Evolutionary conservation across 2,329 filamentous ascomycete genomes (phyloP).

Genomic region (Colletotrichum graminicola): DNA sequence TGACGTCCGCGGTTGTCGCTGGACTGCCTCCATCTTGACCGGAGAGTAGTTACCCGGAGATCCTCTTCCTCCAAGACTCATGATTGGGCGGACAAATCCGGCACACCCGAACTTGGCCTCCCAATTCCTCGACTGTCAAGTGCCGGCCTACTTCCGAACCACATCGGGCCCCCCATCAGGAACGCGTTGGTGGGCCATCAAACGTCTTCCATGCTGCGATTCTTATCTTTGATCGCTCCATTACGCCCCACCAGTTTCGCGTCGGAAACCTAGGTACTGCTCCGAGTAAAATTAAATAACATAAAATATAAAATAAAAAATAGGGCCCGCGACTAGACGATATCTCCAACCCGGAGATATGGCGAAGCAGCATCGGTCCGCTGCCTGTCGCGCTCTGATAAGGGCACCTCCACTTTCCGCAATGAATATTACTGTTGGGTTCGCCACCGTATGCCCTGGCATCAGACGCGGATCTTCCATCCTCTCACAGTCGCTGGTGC

Average conservation of each 20-base stretch:
- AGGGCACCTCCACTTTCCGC: slow-evolving; percentile 41
- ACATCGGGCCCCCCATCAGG: slow-evolving; percentile 28
- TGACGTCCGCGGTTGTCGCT: slow-evolving; percentile 20
- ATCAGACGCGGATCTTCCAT: slow-evolving; percentile 10
- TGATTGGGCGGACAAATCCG: slow-evolving; percentile 25
- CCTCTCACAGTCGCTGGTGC: slow-evolving; percentile 25
- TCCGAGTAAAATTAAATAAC: slow-evolving; percentile 7
- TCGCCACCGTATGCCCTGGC: slow-evolving; percentile 29
- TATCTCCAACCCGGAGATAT: slow-evolving; percentile 29
- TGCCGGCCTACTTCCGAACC: slow-evolving; percentile 39
- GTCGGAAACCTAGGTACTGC: slow-evolving; percentile 32
- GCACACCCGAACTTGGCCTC: slow-evolving; percentile 34
- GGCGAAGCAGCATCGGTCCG: slow-evolving; percentile 18
- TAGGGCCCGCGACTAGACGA: background rate
- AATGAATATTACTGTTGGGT: slow-evolving; percentile 33
- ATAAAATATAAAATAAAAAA: slow-evolving; percentile 12
- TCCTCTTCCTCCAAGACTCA: background rate
- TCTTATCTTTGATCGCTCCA: slow-evolving; percentile 37
- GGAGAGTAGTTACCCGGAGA: slow-evolving; percentile 5
- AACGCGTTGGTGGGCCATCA: slow-evolving; percentile 33
- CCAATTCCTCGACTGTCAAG: slow-evolving; percentile 6
- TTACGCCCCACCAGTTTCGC: slow-evolving; percentile 39
- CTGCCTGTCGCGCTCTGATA: slow-evolving; percentile 27
- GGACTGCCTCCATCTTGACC: slow-evolving; percentile 25
- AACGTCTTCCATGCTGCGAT: slow-evolving; percentile 27